Base-by-base conservation (phyloP, 257 asterid genomes). In the Nicotiana benthamiana region DNA sequence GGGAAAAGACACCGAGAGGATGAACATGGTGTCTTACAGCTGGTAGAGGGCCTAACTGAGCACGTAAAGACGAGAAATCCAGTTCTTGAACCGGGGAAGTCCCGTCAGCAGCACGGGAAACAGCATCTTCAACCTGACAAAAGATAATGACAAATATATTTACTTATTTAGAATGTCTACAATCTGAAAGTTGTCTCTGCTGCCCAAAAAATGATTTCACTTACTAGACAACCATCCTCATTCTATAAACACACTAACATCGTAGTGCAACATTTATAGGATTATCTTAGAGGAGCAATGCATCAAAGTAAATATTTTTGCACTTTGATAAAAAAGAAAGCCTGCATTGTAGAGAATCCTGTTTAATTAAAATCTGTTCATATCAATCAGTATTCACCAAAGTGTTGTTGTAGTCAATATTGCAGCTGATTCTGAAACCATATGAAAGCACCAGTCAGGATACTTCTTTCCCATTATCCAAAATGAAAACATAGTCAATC, bases 31-130 rank as follows among this genome's bases (percentile, higher is more conserved):
- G 34, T 68, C 96, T 80, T 89, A 93, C 99, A 77, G 97, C 97
- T 77, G 97, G 93, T 90, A 93, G 89, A 87, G 97, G 91, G 64
- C 98, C 98, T 90, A 95, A 87, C 86, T 93, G 97, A 81, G 96
- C 89, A 81, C 90, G 91, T 89, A 92, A 87, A 59, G 97, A 88
- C 63, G 91, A 82, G 80, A 93, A 89, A 85, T 95, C 96, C 89
- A 93, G 82, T 64, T 93, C 96, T 79, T 92, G 98, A 85, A 85
- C 88, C 79, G 93, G 80, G 30, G 86, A 89, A 83, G 88, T 85
- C 76, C 90, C 93, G 83, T 92, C 99, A 82, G 92, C 97, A 87
- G 98, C 97, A 54, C 95, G 95, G 40, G 95, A 89, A 72, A 91
- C 94, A 64, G 92, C 96, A 85, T 92, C 92, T 84, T 93, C 98